Evolutionary conservation across 208 protist species (phyloP).

Genomic region (Strigomonas galati): DNA sequence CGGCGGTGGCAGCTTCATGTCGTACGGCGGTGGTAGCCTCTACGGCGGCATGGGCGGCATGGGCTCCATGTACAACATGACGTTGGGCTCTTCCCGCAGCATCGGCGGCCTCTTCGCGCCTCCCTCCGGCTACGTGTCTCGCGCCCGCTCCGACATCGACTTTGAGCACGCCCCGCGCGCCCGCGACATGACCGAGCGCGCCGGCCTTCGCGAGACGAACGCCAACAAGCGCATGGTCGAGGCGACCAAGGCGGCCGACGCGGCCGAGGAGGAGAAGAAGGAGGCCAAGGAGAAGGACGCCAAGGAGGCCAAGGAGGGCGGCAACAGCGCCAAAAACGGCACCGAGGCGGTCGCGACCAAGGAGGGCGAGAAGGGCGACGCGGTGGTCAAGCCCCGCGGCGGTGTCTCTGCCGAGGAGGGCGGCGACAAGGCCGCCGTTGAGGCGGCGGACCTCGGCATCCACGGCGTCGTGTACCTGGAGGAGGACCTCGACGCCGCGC

Average conservation of each 20-base stretch:
- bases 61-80: constrained; percentile 19
- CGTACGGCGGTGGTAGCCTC: constrained; percentile 25
- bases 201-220: constrained; percentile 4
- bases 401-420: not conserved
- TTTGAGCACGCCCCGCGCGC: not conserved
- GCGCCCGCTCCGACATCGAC: not conserved
- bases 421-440: not conserved
- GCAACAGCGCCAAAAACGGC: not conserved
- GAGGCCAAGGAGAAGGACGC: constrained; percentile 8
- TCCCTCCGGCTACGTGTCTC: constrained; percentile 6
- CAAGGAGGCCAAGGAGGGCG: not conserved
- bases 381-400: constrained; percentile 1
- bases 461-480: constrained; percentile 28
- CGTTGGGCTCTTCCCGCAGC: not conserved
- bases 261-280: not conserved
- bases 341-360: not conserved
- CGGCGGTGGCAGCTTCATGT: constrained; percentile 18
- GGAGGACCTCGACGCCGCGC: constrained; percentile 14
- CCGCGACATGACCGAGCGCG: not conserved
- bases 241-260: constrained; percentile 9
- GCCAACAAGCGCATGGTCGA: constrained; percentile 20
- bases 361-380: constrained; percentile 2
- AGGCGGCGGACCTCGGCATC: constrained; percentile 18
- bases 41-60: constrained; percentile 13
- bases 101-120: constrained; percentile 17